phyloP scores from a whole-genome alignment of 2,329 filamentous ascomycete genomes.

The Diplodia intermedia region DNA sequence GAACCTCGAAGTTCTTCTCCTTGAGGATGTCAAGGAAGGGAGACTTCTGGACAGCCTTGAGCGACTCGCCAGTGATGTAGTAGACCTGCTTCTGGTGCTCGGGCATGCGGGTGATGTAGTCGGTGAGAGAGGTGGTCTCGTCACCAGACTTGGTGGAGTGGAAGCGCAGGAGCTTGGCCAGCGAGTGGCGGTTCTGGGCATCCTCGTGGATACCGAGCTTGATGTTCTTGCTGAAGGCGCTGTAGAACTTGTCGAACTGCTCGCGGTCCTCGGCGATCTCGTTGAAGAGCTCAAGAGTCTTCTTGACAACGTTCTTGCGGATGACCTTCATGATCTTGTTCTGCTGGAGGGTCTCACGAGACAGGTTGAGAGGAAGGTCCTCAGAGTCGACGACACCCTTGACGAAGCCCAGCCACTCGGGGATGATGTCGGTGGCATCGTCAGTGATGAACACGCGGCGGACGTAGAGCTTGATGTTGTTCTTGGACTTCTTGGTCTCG shows the following conservation, averaged over 20 bases:
- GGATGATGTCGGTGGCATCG: conserved; percentile 97
- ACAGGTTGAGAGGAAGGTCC: conserved; percentile 98
- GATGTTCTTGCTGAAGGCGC: conserved; percentile 99
- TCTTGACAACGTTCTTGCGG: conserved; percentile 99
- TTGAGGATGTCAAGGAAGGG: conserved; percentile 99
- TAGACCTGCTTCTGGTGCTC: conserved; percentile 99
- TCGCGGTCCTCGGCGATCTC: conserved; percentile 99
- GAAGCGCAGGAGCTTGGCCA: conserved; percentile 99
- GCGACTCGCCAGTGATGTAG: conserved; percentile 99
- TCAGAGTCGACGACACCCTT: conserved; percentile 99
- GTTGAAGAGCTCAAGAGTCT: conserved; percentile 98
- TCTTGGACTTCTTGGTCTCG: conserved; percentile 99
- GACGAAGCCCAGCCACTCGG: conserved; percentile 99
- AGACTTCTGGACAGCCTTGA: conserved; percentile 97
- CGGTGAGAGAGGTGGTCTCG: conserved; percentile 89
- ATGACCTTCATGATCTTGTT: conserved; percentile 99
- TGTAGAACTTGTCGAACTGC: conserved; percentile 99
- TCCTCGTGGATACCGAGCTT: conserved; percentile 99
- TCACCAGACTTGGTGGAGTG: conserved; percentile 98
- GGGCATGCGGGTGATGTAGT: conserved; percentile 99
- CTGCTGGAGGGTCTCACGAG: conserved; percentile 99
- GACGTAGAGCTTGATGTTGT: conserved; percentile 99
- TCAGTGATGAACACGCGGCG: conserved; percentile 99
- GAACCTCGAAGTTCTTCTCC: conserved; percentile 99
- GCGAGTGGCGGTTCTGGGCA: conserved; percentile 88